These are phyloP conservation scores for Oxytropis ochrocephala DNA, from an alignment of 306 rosid genomes.

Conservation along the genomic window DNA sequence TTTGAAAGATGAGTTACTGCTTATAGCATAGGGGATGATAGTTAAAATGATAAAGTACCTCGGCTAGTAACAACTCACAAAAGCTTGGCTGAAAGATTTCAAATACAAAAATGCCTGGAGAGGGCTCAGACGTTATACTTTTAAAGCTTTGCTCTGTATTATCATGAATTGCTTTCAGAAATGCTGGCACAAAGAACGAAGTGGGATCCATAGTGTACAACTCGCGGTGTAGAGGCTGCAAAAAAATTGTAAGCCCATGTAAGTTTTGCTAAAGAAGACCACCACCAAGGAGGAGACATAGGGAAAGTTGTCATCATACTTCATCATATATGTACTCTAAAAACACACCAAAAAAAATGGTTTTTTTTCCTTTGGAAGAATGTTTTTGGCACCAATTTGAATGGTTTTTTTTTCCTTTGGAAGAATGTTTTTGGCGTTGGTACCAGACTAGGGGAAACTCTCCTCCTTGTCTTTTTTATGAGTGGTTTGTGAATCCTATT, in stretches of 20 bases:
- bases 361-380: neutral
- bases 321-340: neutral
- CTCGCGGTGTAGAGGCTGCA: conserved; percentile 66
- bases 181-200: conserved; percentile 69
- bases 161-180: conserved; percentile 69
- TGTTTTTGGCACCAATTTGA: neutral
- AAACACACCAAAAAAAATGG: neutral
- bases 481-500: no score
- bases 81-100: conserved; percentile 76
- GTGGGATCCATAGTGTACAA: conserved; percentile 57
- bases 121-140: conserved; percentile 62
- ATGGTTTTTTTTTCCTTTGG: no score
- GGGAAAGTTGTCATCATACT: neutral
- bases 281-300: neutral
- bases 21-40: conserved; percentile 5
- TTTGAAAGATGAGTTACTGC: conserved; percentile 5
- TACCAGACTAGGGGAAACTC: no score
- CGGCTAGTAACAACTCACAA: conserved; percentile 69
- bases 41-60: conserved; percentile 52
- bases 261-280: conserved; percentile 1
- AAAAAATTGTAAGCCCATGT: conserved; percentile 7
- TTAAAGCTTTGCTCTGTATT: conserved; percentile 76
- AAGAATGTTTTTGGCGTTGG: no score
- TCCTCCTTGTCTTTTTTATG: no score
- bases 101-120: conserved; percentile 66